Conservation (phyloP, 768 basidiomycete species). For the Termitomyces sp. region DNA sequence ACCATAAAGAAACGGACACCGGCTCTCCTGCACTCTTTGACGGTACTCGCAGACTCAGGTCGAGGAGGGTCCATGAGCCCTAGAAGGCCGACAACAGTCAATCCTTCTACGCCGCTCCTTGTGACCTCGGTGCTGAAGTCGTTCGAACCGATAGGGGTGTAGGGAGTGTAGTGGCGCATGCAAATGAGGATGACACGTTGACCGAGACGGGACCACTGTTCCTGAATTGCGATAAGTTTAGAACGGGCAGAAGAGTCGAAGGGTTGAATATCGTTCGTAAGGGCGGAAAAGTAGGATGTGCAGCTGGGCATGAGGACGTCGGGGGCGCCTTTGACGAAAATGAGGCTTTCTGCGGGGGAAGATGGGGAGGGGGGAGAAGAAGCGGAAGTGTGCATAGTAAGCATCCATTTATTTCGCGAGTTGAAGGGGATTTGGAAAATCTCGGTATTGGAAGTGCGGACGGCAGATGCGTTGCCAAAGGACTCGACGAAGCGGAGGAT, state of each 20-base stretch:
- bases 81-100: conserved; percentile 48
- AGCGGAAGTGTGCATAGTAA: conserved; percentile 32
- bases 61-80: conserved; percentile 58
- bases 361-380: conserved; percentile 3
- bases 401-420: conserved; percentile 58
- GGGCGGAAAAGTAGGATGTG: conserved; percentile 16
- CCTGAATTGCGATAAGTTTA: conserved; percentile 26
- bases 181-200: conserved; percentile 53
- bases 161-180: conserved; percentile 23
- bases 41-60: conserved; percentile 42
- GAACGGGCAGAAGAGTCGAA: conserved; percentile 21
- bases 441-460: conserved; percentile 19
- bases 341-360: conserved; percentile 18
- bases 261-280: conserved; percentile 21
- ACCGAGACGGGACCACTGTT: conserved; percentile 42
- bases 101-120: conserved; percentile 30
- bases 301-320: conserved; percentile 47
- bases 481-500: conserved; percentile 45
- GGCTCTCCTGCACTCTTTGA: conserved; percentile 42
- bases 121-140: conserved; percentile 33
- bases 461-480: conserved; percentile 15
- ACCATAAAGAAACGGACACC: conserved; percentile 56
- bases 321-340: conserved; percentile 59
- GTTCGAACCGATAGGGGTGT: conserved; percentile 14
- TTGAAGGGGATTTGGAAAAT: conserved; percentile 40